phyloP scores from a whole-genome alignment of 352 stramenopile species.

The Pythium utonaiense region DNA sequence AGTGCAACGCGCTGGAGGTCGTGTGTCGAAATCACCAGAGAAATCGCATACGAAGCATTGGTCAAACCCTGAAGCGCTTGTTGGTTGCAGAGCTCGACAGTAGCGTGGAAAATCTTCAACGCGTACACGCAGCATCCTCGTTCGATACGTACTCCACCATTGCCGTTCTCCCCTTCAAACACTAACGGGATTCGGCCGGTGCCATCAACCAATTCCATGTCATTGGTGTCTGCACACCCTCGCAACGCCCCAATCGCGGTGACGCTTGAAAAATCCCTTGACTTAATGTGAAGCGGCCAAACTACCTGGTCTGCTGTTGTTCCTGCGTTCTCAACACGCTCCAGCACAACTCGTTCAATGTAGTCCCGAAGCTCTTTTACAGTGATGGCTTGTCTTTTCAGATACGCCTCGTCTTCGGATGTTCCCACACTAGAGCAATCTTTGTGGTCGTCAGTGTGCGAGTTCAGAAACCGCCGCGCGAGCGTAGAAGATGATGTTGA shows the following conservation, averaged over 20 bases:
- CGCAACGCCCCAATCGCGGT: constrained; percentile 2
- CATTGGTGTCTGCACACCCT: constrained; percentile 12
- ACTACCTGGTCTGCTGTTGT: background rate
- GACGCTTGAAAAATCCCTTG: background rate
- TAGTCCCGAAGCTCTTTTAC: constrained; percentile 1
- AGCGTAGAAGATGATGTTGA: constrained; percentile 27
- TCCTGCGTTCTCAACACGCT: background rate
- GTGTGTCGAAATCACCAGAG: background rate
- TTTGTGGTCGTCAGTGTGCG: background rate
- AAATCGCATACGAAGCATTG: constrained; percentile 1
- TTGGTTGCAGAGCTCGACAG: constrained; percentile 5
- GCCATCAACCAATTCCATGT: constrained; percentile 17
- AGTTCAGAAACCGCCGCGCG: constrained; percentile 33
- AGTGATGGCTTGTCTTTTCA: background rate
- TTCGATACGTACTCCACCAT: background rate
- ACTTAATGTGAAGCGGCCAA: constrained; percentile 16
- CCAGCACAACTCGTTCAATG: background rate
- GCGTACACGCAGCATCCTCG: constrained; percentile 16
- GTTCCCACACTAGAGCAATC: constrained; percentile 8
- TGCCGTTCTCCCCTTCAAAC: background rate
- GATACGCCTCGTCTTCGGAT: background rate
- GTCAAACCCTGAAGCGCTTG: background rate
- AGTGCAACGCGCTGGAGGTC: constrained; percentile 16
- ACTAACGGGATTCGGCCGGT: constrained; percentile 11
- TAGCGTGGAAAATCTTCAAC: background rate